Percentiles rank a stretch among this genome's conserved stretches.
These are phyloP conservation scores for Pulveroboletus sp. DNA, from an alignment of 1,284 basidiomycete species.

Conservation along the genomic window DNA sequence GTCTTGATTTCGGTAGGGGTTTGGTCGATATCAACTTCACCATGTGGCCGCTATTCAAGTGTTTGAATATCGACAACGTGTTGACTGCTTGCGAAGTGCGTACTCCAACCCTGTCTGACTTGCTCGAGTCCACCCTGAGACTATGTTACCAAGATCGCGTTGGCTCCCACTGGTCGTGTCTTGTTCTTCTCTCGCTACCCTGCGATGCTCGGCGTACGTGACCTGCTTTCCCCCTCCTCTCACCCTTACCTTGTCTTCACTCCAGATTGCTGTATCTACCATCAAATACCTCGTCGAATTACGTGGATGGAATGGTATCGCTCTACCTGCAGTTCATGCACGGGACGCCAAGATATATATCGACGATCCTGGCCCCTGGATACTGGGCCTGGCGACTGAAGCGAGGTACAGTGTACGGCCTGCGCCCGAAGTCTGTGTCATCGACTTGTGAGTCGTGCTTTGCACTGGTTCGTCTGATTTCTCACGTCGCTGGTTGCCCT, in stretches of 20 bases:
- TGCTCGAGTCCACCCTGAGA: neutral
- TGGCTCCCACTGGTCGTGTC: conserved; percentile 90
- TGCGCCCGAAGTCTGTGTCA: conserved; percentile 82
- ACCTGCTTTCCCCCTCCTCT: neutral
- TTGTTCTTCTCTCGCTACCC: conserved; percentile 91
- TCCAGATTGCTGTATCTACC: conserved; percentile 80
- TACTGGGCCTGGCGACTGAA: conserved; percentile 88
- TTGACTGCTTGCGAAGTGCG: conserved; percentile 88
- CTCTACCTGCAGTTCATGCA: conserved; percentile 83
- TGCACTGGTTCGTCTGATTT: neutral
- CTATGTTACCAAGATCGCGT: conserved; percentile 63
- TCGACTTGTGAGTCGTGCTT: conserved; percentile 72
- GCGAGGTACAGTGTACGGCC: conserved; percentile 78
- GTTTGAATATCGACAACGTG: conserved; percentile 91
- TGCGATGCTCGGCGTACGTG: conserved; percentile 79
- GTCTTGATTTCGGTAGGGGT: conserved; percentile 80
- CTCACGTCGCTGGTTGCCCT: conserved; percentile 6
- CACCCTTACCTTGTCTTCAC: neutral
- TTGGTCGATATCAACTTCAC: conserved; percentile 89
- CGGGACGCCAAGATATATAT: conserved; percentile 89
- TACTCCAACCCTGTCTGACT: neutral
- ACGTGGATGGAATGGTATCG: conserved; percentile 91
- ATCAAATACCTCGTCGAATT: conserved; percentile 92
- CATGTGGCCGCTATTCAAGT: conserved; percentile 97
- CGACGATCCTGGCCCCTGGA: conserved; percentile 89